Evolutionary conservation across 148 eudicot species (phyloP).

Genomic region (Limonium bicolor): DNA sequence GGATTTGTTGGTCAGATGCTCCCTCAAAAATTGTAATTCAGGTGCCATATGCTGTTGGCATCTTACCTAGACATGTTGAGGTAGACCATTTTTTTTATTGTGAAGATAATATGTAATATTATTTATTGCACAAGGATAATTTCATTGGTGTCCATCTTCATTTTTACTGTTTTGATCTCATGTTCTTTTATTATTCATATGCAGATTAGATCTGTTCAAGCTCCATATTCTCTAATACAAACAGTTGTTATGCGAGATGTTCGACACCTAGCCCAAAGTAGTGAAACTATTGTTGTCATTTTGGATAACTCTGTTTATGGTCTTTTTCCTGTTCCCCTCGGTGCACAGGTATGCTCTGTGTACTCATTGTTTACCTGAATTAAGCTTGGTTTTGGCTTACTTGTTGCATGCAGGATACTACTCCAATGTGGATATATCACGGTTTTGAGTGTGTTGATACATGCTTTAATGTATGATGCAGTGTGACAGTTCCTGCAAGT

Average conservation of each 20-base stretch:
- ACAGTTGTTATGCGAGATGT: slow-evolving; percentile 85
- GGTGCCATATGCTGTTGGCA: slow-evolving; percentile 83
- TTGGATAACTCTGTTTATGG: slow-evolving; percentile 75
- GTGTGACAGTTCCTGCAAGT: no score
- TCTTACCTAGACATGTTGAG: slow-evolving; percentile 92
- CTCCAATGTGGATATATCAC: neutral
- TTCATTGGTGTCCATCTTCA: neutral
- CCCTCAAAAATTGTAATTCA: slow-evolving; percentile 67
- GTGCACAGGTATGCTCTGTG: slow-evolving; percentile 67
- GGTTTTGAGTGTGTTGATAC: no score
- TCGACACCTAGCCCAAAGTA: slow-evolving; percentile 47
- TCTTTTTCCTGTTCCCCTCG: slow-evolving; percentile 92
- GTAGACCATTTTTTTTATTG: slow-evolving; percentile 16
- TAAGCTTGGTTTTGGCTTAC: neutral
- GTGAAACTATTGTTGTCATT: slow-evolving; percentile 41
- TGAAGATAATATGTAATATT: neutral
- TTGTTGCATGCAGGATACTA: neutral
- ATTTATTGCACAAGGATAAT: neutral
- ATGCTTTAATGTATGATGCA: no score
- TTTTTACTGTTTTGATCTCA: neutral
- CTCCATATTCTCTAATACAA: slow-evolving; percentile 87
- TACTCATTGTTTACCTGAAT: neutral
- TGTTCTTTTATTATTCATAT: slow-evolving; percentile 12
- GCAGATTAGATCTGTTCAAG: slow-evolving; percentile 94
- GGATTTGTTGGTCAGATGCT: slow-evolving; percentile 96